Percentiles rank a stretch among this genome's conserved stretches.
These are phyloP conservation scores for Fragaria iinumae DNA, from an alignment of 306 rosid species.

Conservation along the genomic window DNA sequence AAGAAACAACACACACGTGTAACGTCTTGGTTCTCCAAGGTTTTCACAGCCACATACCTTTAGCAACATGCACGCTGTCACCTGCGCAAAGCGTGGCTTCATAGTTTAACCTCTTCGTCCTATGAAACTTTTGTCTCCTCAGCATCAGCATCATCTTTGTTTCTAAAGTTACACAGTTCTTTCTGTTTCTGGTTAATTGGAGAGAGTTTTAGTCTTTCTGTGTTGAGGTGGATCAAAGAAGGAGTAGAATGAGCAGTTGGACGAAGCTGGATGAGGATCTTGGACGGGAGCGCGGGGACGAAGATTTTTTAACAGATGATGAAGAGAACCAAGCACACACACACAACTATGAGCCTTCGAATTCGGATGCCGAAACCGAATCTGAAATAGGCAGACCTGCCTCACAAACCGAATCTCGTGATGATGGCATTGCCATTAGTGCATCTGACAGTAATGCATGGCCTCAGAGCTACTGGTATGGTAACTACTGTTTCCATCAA, in stretches of 20 bases:
- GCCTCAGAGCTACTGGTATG: slow-evolving; percentile 71
- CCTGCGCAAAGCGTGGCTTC: slow-evolving; percentile 3
- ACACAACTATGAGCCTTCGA: slow-evolving; percentile 22
- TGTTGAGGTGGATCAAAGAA: neutral
- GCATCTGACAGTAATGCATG: slow-evolving; percentile 19
- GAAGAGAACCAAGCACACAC: slow-evolving; percentile 56
- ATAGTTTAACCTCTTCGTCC: neutral
- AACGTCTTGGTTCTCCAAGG: neutral
- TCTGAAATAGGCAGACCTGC: slow-evolving; percentile 33
- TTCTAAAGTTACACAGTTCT: neutral
- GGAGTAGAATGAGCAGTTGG: slow-evolving; percentile 13
- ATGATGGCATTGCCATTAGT: slow-evolving; percentile 1
- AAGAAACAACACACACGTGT: neutral
- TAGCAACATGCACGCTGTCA: slow-evolving; percentile 3
- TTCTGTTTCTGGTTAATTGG: too few relatives aligned
- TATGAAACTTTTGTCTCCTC: neutral
- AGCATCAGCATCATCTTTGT: neutral
- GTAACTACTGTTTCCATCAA: slow-evolving; percentile 20
- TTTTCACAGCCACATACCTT: neutral
- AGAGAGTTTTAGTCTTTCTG: neutral
- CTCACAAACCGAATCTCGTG: slow-evolving; percentile 25
- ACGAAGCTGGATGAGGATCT: slow-evolving; percentile 56
- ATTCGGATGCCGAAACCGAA: slow-evolving; percentile 31
- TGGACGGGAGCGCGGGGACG: slow-evolving; percentile 48
- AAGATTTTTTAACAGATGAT: slow-evolving; percentile 55